Evolutionary conservation across 148 eudicot genomes (phyloP), one percentile per base, ranked within the genome.

Genomic region (Rhododendron vialii): DNA sequence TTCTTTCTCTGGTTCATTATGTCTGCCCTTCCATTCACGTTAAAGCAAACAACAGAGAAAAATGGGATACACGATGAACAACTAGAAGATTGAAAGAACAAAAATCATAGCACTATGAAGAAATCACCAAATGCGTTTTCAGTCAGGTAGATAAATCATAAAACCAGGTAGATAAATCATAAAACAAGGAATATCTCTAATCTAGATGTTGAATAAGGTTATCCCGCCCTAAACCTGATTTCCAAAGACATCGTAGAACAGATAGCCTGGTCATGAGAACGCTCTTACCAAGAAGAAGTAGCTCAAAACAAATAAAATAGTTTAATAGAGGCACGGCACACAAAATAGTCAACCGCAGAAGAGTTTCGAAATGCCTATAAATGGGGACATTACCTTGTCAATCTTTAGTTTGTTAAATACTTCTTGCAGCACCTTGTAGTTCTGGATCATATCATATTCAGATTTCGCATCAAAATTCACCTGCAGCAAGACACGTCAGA

Each of bases 371-470:
- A 71, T n/a, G 76, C 3, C 38, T 26, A 26, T 17, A 78, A 59
- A 26, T 13, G 20, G 73, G 12, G 20, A 30, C 75, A 71, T 78
- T 90, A 94, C 98, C 98, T 97, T 97, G 20, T 91, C 91, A 82
- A 97, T 95, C 86, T 95, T 97, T 28, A 97, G 91, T 92, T 97
- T 97, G 89, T 88, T 94, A 82, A 96, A 95, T 51, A 95, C 98
- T 83, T 95, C 98, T 87, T 97, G 99, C 88, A 97, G 92, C 85
- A 97, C 95, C 90, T 97, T 97, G 90, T 95, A 97, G 75, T 97
- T 97, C 89, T 97, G 98, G 89, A 97, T 97, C 91, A 89, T 94
- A 87, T 97, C 98, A 89, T 95, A 97, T 85, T 96, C 99, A 2
- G 95, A 89, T 93, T 92, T 97, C 43, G 93, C 99, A 86, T 97